A percentile compares a stretch with the other conserved stretches of the same genome.
Evolutionary conservation across 345 rosid species (phyloP).

Genomic region (Camelina laxa): DNA sequence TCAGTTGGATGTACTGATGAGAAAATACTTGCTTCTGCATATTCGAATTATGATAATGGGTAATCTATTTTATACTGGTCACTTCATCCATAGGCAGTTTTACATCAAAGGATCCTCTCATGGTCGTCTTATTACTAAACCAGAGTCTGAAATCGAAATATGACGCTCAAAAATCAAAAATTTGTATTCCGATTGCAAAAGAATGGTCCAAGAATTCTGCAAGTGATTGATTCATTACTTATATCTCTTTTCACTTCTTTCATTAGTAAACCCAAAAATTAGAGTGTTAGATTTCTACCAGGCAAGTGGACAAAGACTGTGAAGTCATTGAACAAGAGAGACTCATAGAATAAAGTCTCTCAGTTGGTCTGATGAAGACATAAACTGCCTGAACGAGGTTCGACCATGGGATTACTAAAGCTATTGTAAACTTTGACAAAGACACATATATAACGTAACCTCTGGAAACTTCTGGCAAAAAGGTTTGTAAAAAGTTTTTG

Average conservation of each 20-base stretch:
- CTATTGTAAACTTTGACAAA: no score
- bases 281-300: conserved; percentile 42
- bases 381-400: no score
- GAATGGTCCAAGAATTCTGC: conserved; percentile 88
- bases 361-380: conserved; percentile 56
- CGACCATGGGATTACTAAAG: no score
- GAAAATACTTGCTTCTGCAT: conserved; percentile 47
- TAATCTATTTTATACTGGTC: conserved; percentile 78
- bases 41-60: conserved; percentile 94
- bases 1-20: conserved; percentile 22
- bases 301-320: conserved; percentile 95
- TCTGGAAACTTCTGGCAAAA: no score
- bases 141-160: conserved; percentile 83
- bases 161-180: conserved; percentile 92
- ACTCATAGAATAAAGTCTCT: conserved; percentile 94
- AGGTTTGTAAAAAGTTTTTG: no score
- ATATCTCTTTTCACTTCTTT: background rate
- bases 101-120: conserved; percentile 98
- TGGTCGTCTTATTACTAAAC: conserved; percentile 77
- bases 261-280: conserved; percentile 1
- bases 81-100: conserved; percentile 80
- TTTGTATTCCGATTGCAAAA: conserved; percentile 72
- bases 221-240: conserved; percentile 51
- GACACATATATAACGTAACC: no score
- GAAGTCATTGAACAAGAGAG: conserved; percentile 92